Evolutionary conservation across 2,329 filamentous ascomycete species (phyloP).

Genomic region (Metarhizium brunneum): DNA sequence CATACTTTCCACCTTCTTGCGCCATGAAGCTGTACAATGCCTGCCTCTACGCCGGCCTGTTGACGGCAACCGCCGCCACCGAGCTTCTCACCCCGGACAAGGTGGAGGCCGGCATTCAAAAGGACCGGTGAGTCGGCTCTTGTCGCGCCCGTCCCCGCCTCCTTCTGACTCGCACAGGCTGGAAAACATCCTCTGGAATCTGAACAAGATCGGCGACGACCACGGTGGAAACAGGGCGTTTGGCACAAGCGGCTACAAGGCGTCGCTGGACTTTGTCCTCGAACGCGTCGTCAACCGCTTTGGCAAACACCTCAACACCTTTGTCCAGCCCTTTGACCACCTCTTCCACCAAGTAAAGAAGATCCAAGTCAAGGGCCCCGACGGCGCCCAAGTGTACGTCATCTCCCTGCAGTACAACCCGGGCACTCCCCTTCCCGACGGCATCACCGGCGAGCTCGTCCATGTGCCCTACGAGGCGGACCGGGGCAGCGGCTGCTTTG

Average conservation of each 20-base stretch:
- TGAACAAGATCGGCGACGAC: conserved; percentile 43
- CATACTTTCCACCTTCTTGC: background rate
- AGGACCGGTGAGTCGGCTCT: background rate
- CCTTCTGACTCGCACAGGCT: conserved; percentile 27
- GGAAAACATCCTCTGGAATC: conserved; percentile 41
- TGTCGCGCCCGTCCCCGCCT: background rate
- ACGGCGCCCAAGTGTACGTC: conserved; percentile 33
- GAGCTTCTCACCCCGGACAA: background rate
- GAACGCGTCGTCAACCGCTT: conserved; percentile 32
- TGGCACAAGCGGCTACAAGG: conserved; percentile 48
- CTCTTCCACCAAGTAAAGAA: conserved; percentile 32
- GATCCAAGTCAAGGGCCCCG: conserved; percentile 34
- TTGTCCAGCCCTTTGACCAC: conserved; percentile 36
- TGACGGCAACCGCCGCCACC: background rate
- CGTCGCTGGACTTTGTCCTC: conserved; percentile 47
- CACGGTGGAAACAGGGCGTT: conserved; percentile 53
- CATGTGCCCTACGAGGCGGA: conserved; percentile 26
- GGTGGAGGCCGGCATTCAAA: background rate
- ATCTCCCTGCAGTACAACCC: conserved; percentile 37
- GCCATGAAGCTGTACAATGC: background rate
- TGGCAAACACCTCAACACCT: conserved; percentile 32
- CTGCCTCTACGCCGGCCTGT: background rate
- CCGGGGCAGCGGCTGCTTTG: conserved; percentile 27
- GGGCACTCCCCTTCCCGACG: conserved; percentile 29
- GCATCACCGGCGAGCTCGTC: conserved; percentile 23